Percentiles rank a stretch among this genome's conserved stretches.
These are phyloP conservation scores for Euphorbia tirucalli DNA, from an alignment of 345 rosid species.

Conservation along the genomic window DNA sequence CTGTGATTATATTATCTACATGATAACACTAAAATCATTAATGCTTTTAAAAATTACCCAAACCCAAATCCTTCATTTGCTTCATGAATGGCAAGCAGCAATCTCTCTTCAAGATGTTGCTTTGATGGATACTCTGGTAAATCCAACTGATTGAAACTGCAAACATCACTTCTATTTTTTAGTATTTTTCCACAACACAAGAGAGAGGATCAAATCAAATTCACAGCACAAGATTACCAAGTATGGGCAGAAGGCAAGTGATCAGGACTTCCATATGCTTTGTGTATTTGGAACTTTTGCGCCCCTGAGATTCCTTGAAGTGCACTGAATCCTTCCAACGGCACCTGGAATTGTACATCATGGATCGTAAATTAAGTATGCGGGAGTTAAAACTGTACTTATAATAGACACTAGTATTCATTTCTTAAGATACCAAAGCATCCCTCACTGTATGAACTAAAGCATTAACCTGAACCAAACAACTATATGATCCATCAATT, in stretches of 20 bases:
- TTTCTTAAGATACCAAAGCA: no score
- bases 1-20: conserved; percentile 29
- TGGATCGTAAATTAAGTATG: no score
- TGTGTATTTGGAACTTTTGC: conserved; percentile 97
- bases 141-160: conserved; percentile 97
- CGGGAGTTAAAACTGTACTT: no score
- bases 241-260: conserved; percentile 98
- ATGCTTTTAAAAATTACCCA: conserved; percentile 39
- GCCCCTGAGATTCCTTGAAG: conserved; percentile 96
- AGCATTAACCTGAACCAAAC: no score
- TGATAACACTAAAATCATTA: conserved; percentile 21
- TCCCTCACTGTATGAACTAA: no score
- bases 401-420: no score
- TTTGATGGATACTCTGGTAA: conserved; percentile 94
- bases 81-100: conserved; percentile 93
- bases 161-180: neutral
- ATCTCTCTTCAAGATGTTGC: conserved; percentile 82
- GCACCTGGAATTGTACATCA: conserved; percentile 51
- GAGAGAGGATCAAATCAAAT: neutral
- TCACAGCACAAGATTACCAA: conserved; percentile 44
- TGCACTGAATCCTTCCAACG: conserved; percentile 92
- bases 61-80: conserved; percentile 96
- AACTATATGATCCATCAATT: no score
- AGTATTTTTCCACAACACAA: neutral
- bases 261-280: conserved; percentile 87